These are phyloP conservation scores for Diaporthe nobilis DNA, from an alignment of 2,329 filamentous ascomycete genomes.

Conservation along the genomic window DNA sequence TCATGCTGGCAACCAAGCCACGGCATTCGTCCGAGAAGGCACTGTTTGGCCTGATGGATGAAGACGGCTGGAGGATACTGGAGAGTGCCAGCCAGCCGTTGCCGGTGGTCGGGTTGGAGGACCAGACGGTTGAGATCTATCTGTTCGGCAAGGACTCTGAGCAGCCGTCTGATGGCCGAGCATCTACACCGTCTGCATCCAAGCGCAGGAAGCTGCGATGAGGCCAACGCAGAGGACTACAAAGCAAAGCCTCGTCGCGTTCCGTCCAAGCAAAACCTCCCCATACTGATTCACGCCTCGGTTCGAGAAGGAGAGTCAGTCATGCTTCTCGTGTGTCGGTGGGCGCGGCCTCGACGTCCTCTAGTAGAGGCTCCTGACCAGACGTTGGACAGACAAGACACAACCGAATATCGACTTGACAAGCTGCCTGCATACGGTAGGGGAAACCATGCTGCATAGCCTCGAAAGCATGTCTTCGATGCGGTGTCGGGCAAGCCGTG, in stretches of 20 bases:
- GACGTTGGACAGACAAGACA: not conserved
- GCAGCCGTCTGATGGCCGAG: not conserved
- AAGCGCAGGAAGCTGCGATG: constrained; percentile 33
- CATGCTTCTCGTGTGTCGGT: not conserved
- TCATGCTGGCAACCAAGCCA: constrained; percentile 70
- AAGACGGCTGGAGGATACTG: constrained; percentile 59
- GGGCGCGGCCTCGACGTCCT: not conserved
- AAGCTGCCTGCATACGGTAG: not conserved
- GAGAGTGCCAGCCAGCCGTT: constrained; percentile 60
- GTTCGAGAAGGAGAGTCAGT: too few relatives aligned
- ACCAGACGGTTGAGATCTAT: constrained; percentile 66
- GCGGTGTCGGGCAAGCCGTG: not conserved
- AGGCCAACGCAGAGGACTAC: not conserved
- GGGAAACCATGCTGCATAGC: not conserved
- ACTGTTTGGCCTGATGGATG: constrained; percentile 63
- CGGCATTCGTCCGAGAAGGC: constrained; percentile 67
- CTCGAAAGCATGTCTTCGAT: not conserved
- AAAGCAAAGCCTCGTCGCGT: not conserved
- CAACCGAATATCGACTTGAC: not conserved
- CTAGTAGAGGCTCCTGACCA: not conserved
- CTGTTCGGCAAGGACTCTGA: constrained; percentile 58
- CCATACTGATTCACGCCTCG: not conserved
- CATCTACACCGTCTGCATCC: not conserved
- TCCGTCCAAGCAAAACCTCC: too few relatives aligned
- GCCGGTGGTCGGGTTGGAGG: constrained; percentile 60